Conservation (phyloP, 2,329 filamentous ascomycete genomes). For the Sclerotinia glacialis region DNA sequence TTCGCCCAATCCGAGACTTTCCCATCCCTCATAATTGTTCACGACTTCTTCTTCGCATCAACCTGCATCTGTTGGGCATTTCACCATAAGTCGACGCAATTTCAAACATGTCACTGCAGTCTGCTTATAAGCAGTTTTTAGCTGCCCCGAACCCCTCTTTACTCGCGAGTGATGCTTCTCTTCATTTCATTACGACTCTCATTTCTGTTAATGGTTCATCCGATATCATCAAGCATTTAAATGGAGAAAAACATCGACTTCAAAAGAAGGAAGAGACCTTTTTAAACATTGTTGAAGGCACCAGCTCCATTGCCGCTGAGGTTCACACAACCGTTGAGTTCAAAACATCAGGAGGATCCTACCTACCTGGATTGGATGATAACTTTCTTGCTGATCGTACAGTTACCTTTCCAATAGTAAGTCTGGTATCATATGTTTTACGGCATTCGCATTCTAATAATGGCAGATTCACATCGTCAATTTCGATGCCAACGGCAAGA, state of each 20-base stretch:
- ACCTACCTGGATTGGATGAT: constrained; percentile 85
- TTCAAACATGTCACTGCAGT: constrained; percentile 48
- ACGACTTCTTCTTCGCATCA: constrained; percentile 3
- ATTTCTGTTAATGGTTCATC: constrained; percentile 67
- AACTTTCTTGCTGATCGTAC: constrained; percentile 85
- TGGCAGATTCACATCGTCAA: constrained; percentile 79
- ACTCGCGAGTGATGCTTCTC: constrained; percentile 62
- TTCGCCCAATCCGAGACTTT: constrained; percentile 4
- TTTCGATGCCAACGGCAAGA: constrained; percentile 74
- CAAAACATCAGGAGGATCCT: constrained; percentile 73
- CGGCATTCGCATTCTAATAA: constrained; percentile 24
- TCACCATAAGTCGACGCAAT: constrained; percentile 4
- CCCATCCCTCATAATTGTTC: neutral
- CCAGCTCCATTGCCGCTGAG: constrained; percentile 69
- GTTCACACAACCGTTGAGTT: constrained; percentile 83
- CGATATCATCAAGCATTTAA: constrained; percentile 80
- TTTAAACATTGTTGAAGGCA: constrained; percentile 69
- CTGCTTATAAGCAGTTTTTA: constrained; percentile 70
- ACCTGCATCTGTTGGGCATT: constrained; percentile 14
- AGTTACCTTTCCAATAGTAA: constrained; percentile 77
- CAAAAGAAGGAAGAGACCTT: constrained; percentile 80
- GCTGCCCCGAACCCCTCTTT: constrained; percentile 61
- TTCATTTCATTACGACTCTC: constrained; percentile 89
- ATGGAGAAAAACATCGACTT: constrained; percentile 66
- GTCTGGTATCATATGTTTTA: constrained; percentile 39